Conservation (phyloP, 2,329 filamentous ascomycete genomes). For the Pyrenochaeta sp. region DNA sequence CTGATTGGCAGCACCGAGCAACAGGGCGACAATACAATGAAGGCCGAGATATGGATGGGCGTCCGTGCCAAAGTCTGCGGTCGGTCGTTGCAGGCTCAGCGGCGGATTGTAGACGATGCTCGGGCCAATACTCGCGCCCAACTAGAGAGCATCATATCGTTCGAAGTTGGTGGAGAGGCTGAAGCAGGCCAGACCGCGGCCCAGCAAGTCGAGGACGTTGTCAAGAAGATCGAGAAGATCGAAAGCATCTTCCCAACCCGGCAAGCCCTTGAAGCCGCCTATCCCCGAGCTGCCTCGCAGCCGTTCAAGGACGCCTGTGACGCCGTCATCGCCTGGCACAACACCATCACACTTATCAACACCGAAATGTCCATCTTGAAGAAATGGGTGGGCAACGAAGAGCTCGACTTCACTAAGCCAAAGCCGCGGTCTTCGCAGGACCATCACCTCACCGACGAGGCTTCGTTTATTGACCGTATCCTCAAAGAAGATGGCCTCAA, state of each 20-base stretch:
- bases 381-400: constrained; percentile 95
- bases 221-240: constrained; percentile 88
- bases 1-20: constrained; percentile 82
- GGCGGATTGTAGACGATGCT: constrained; percentile 85
- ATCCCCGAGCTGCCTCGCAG: constrained; percentile 77
- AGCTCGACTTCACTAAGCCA: constrained; percentile 85
- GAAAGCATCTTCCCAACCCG: constrained; percentile 86
- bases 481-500: constrained; percentile 95
- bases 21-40: constrained; percentile 72
- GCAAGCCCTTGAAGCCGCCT: constrained; percentile 73
- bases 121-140: constrained; percentile 74
- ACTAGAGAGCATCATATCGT: constrained; percentile 88
- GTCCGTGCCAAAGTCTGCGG: constrained; percentile 85
- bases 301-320: constrained; percentile 84
- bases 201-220: constrained; percentile 88
- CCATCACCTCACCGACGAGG: constrained; percentile 83
- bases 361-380: constrained; percentile 90
- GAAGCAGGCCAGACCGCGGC: constrained; percentile 88
- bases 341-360: constrained; percentile 95
- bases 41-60: constrained; percentile 84
- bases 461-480: constrained; percentile 91
- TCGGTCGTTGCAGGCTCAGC: constrained; percentile 81
- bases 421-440: constrained; percentile 72
- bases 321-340: constrained; percentile 93
- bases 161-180: constrained; percentile 91